Base-by-base conservation (phyloP, 805 yeast species). In the Candida methanosorbosa region DNA sequence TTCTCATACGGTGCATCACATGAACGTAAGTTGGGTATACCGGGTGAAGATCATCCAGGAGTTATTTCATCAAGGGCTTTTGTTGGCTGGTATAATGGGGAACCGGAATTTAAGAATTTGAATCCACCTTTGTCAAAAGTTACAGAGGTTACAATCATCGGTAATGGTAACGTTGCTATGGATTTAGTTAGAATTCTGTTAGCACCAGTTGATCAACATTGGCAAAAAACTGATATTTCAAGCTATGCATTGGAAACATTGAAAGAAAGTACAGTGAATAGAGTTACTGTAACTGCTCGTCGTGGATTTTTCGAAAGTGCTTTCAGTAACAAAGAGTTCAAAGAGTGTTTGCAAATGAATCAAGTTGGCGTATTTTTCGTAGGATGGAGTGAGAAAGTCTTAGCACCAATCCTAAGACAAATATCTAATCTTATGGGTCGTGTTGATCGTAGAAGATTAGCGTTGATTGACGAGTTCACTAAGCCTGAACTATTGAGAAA, bases 11-110 rank as follows among this genome's bases (percentile, higher is more conserved):
- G 98, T 0, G 76, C 87, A 42, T 69, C 79, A 1, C 52, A 58
- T n/a, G 72, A 72, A 34, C 79, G 78, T 37, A 57, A 57, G 14
- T 49, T 75, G 12, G 61, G 67, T 2, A 60, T 86, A 0, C 72
- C 77, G 0, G 92, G 92, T 2, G 73, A 72, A 32, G 63, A 66
- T 9, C 62, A 68, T 23, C 66, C 70, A 0, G 92, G 83, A 7
- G 88, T 90, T 0, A 63, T 83, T 12, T 73, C 84, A 12, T 94
- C 97, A 0, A 70, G 90, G 26, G 74, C 78, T 38, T 82, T 92
- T 61, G 97, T 92, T 18, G 92, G 85, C 30, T 92, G 98, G 98
- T 92, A 92, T 57, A 92, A 92, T 49, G 94, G 95, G 0, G 81
- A 79, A 45, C 95, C 96, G 0, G 77, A 72, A 25, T 63, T 63